phyloP scores from a whole-genome alignment of 345 rosid genomes.

The Laguncularia racemosa region DNA sequence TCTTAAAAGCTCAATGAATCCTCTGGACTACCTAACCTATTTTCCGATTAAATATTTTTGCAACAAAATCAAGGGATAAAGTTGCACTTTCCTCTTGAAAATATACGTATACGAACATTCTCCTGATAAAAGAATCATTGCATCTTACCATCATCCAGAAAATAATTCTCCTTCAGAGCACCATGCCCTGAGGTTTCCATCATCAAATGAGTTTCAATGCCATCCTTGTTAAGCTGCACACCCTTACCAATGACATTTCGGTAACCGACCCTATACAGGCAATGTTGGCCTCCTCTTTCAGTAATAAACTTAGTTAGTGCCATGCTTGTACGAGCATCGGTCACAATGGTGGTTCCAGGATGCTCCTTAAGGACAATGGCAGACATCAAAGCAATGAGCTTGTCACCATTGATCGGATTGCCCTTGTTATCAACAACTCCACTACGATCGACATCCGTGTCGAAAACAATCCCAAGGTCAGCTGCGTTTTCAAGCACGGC shows the following conservation, averaged over 20 bases:
- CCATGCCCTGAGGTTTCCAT: conserved; percentile 99
- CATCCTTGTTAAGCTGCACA: conserved; percentile 63
- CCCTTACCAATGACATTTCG: conserved; percentile 92
- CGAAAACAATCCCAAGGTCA: conserved; percentile 92
- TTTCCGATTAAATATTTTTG: no score
- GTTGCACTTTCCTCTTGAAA: no score
- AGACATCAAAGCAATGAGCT: conserved; percentile 82
- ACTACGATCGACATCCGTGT: conserved; percentile 90
- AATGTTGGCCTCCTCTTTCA: conserved; percentile 73
- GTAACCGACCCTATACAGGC: conserved; percentile 86
- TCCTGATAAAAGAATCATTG: not conserved
- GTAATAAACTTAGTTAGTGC: conserved; percentile 59
- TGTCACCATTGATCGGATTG: conserved; percentile 84
- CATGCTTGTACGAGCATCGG: conserved; percentile 91
- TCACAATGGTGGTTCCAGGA: conserved; percentile 71
- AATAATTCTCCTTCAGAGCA: conserved; percentile 86
- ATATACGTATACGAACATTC: not conserved
- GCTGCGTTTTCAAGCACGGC: conserved; percentile 69
- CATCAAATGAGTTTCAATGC: conserved; percentile 80
- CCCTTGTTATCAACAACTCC: conserved; percentile 80
- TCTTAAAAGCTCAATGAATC: no score
- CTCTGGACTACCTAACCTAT: no score
- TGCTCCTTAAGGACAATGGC: conserved; percentile 76
- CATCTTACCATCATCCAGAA: conserved; percentile 71
- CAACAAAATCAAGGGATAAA: no score